Percentiles rank a stretch among this genome's conserved stretches.
Evolutionary conservation across 768 basidiomycete species (phyloP).

Genomic region (Collybia nuda): DNA sequence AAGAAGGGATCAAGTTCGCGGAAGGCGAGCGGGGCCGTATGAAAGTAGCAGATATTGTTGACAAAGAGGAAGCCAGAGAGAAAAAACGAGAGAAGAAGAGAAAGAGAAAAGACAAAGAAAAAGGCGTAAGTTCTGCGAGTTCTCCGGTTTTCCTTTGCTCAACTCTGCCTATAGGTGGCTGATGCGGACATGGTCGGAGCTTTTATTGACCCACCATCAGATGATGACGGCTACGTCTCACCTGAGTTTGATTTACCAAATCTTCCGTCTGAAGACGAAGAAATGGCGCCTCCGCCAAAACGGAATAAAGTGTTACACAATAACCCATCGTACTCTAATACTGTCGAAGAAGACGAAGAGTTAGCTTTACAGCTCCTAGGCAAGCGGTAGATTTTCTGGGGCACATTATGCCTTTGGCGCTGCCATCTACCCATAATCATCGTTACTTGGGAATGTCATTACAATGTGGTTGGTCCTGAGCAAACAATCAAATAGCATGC

Average conservation of each 20-base stretch:
- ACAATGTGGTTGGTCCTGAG: no score
- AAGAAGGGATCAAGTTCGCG: constrained; percentile 68
- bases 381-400: constrained; percentile 1
- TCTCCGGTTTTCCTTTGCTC: background rate
- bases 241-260: constrained; percentile 61
- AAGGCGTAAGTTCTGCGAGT: constrained; percentile 22
- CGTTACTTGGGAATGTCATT: no score
- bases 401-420: no score
- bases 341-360: constrained; percentile 43
- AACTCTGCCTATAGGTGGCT: constrained; percentile 20
- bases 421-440: no score
- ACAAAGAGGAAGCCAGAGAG: constrained; percentile 82
- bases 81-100: constrained; percentile 92
- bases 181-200: constrained; percentile 32
- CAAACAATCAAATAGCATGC: no score
- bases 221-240: constrained; percentile 62
- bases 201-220: constrained; percentile 30
- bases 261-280: constrained; percentile 23
- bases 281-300: constrained; percentile 30
- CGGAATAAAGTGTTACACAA: constrained; percentile 16
- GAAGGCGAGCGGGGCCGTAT: constrained; percentile 74
- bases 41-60: constrained; percentile 64
- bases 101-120: constrained; percentile 82
- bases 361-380: constrained; percentile 63
- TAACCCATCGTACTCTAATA: constrained; percentile 2